Evolutionary conservation across 1,139 yeast species (phyloP).

Genomic region (Meyerozyma athensensis): DNA sequence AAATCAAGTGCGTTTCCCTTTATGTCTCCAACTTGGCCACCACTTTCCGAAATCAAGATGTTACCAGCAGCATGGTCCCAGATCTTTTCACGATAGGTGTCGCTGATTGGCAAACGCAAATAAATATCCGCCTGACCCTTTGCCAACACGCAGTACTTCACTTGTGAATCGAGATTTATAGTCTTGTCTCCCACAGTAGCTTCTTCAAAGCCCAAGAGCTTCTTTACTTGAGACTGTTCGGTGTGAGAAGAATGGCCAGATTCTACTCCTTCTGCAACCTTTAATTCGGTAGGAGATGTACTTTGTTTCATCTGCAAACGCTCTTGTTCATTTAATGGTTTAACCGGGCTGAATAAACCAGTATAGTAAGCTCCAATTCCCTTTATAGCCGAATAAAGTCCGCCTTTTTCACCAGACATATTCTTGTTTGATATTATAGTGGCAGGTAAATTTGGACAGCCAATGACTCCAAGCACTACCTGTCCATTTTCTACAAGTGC

Average conservation of each 20-base stretch:
- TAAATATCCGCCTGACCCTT: conserved; percentile 92
- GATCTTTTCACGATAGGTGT: conserved; percentile 81
- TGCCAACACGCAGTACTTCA: conserved; percentile 86
- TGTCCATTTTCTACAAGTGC: conserved; percentile 83
- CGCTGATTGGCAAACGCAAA: conserved; percentile 76
- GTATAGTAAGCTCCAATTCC: conserved; percentile 70
- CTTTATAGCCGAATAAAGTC: conserved; percentile 70
- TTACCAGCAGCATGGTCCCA: conserved; percentile 99
- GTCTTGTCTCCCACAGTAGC: conserved; percentile 46
- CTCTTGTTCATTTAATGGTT: conserved; percentile 35
- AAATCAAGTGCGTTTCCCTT: conserved; percentile 71
- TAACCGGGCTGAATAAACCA: conserved; percentile 33
- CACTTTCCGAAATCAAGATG: conserved; percentile 79
- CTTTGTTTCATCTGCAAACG: conserved; percentile 41
- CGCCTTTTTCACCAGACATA: conserved; percentile 47
- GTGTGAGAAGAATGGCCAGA: conserved; percentile 92
- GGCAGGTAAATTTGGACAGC: conserved; percentile 86
- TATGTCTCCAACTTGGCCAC: conserved; percentile 86
- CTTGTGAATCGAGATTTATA: conserved; percentile 87
- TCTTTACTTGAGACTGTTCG: conserved; percentile 74
- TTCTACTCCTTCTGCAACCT: conserved; percentile 95
- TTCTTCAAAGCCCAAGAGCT: conserved; percentile 42
- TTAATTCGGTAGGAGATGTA: conserved; percentile 42
- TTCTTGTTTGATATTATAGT: conserved; percentile 37
- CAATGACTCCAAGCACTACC: conserved; percentile 87